Conservation (phyloP, 352 stramenopile species). For the Blastocystis sp. region DNA sequence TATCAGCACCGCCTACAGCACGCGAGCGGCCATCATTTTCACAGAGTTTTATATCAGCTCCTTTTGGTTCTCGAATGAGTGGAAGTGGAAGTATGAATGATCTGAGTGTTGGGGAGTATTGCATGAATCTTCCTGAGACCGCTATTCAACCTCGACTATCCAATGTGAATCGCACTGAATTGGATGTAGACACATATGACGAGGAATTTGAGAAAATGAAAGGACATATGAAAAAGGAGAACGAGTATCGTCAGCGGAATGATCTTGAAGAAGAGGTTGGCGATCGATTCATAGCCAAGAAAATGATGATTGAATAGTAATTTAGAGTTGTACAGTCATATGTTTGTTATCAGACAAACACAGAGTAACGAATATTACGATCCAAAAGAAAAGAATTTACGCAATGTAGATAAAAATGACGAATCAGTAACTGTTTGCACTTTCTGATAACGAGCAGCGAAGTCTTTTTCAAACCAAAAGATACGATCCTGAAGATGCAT, state of each 20-base stretch:
- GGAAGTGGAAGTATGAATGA: conserved; percentile 1
- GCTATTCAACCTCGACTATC: conserved; percentile 9
- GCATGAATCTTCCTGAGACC: conserved; percentile 38
- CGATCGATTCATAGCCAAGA: conserved; percentile 35
- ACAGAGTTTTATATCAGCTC: not conserved
- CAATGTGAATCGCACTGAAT: not conserved
- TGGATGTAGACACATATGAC: conserved; percentile 39
- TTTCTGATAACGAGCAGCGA: not conserved
- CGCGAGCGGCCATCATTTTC: not conserved
- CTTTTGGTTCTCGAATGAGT: not conserved
- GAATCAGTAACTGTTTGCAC: not conserved
- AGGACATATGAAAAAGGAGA: not conserved
- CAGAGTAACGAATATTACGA: too few relatives aligned
- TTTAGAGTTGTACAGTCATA: conserved; percentile 23
- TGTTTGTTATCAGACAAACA: not conserved
- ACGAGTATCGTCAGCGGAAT: not conserved
- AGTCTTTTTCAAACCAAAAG: not conserved
- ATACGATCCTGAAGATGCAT: not conserved
- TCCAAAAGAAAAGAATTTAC: not conserved
- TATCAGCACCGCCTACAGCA: not conserved
- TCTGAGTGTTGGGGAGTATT: not conserved
- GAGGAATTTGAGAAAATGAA: conserved; percentile 45
- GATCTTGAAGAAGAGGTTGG: not conserved
- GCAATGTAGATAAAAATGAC: not conserved
- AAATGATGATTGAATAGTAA: conserved; percentile 53